These are phyloP conservation scores for Lachancea dasiensis DNA, from an alignment of 805 yeast genomes.

Conservation along the genomic window DNA sequence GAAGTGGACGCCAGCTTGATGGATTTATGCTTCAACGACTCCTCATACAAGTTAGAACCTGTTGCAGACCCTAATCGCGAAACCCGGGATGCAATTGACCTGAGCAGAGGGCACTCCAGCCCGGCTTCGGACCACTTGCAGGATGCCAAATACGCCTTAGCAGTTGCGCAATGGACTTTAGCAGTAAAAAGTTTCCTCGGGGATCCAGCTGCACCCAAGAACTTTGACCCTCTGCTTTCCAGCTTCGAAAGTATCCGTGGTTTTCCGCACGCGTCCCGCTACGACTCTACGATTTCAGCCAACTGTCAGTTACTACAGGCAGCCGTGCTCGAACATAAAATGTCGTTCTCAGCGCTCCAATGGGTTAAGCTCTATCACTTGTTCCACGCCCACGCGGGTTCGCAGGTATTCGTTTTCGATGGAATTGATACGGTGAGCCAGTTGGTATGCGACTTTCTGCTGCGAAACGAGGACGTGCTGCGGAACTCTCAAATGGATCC, in stretches of 20 bases:
- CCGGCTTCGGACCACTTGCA: neutral
- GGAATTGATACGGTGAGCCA: neutral
- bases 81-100: neutral
- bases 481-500: neutral
- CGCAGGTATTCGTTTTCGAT: conserved; percentile 4
- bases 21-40: conserved; percentile 30
- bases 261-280: conserved; percentile 1
- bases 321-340: conserved; percentile 10
- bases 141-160: conserved; percentile 10
- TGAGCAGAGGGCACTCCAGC: conserved; percentile 1
- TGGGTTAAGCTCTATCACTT: conserved; percentile 20
- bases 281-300: conserved; percentile 10
- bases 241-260: conserved; percentile 13
- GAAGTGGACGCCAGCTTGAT: conserved; percentile 20
- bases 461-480: conserved; percentile 4
- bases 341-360: conserved; percentile 15
- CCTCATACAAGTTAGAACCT: conserved; percentile 17
- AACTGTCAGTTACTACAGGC: conserved; percentile 13
- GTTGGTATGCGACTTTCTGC: conserved; percentile 4
- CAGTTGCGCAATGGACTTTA: conserved; percentile 23
- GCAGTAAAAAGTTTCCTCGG: conserved; percentile 19
- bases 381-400: conserved; percentile 5
- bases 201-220: conserved; percentile 12
- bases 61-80: conserved; percentile 15
- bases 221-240: conserved; percentile 17